Evolutionary conservation across 2,329 filamentous ascomycete species (phyloP).

Genomic region (Diaporthe ampelina): DNA sequence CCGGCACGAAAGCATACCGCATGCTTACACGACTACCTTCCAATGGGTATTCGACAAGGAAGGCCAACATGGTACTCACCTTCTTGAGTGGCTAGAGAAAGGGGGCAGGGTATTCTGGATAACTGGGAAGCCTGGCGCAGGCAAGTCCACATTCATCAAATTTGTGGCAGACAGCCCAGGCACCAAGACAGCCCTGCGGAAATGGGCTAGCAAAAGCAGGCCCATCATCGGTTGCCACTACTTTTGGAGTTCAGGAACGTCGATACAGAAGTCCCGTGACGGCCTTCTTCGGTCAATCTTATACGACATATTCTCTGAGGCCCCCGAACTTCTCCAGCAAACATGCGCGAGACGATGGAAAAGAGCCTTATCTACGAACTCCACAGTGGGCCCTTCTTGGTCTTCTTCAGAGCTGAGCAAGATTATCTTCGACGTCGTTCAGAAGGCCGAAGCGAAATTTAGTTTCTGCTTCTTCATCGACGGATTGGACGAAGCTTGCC

Average conservation of each 20-base stretch:
- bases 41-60: neutral
- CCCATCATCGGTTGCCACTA: neutral
- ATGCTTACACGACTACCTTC: neutral
- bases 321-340: neutral
- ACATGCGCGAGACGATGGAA: neutral
- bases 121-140: neutral
- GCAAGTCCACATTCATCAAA: slow-evolving; percentile 22
- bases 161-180: neutral
- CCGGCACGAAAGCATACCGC: neutral
- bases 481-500: neutral
- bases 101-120: neutral
- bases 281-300: neutral
- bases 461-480: slow-evolving; percentile 19
- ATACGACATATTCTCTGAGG: neutral
- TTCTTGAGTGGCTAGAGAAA: slow-evolving; percentile 9
- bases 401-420: neutral
- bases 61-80: neutral
- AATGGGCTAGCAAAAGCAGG: neutral
- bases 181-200: neutral
- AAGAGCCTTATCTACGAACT: neutral
- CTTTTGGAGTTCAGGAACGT: neutral
- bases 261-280: neutral
- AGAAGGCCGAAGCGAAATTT: neutral
- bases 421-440: neutral
- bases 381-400: neutral